These are phyloP conservation scores for Tanacetum coccineum DNA, from an alignment of 129 eudicot genomes.

Conservation along the genomic window DNA sequence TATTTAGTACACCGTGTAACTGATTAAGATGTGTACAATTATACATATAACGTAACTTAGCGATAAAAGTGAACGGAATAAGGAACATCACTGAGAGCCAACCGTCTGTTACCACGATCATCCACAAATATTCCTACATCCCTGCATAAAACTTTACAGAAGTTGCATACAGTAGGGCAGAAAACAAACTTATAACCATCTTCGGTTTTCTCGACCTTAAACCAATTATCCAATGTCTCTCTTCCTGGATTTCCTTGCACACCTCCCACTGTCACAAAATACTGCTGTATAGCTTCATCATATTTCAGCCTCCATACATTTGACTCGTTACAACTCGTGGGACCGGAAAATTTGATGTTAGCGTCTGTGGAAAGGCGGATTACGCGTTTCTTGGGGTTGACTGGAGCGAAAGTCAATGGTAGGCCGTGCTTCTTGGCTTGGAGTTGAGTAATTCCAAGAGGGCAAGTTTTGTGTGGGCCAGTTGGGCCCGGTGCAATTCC, in stretches of 20 bases:
- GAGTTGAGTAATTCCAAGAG: conserved; percentile 30
- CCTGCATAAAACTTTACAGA: conserved; percentile 39
- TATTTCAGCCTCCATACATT: conserved; percentile 34
- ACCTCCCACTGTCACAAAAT: conserved; percentile 37
- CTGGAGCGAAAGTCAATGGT: conserved; percentile 32
- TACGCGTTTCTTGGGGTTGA: conserved; percentile 26
- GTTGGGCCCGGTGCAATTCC: conserved; percentile 27
- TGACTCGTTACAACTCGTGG: conserved; percentile 28
- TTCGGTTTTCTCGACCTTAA: conserved; percentile 32
- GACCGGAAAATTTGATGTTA: conserved; percentile 30
- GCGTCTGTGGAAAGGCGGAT: conserved; percentile 36
- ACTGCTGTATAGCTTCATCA: conserved; percentile 16
- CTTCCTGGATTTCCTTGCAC: conserved; percentile 45
- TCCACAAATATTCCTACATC: conserved; percentile 35
- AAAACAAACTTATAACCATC: conserved; percentile 37
- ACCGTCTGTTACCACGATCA: conserved; percentile 21
- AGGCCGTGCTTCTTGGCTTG: conserved; percentile 17
- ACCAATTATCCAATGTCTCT: conserved; percentile 33
- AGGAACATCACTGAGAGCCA: conserved; percentile 36
- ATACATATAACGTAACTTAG: conserved; percentile 3
- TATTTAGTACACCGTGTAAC: conserved; percentile 4
- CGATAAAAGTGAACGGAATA: conserved; percentile 26
- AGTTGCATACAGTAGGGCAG: conserved; percentile 43
- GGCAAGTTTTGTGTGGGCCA: conserved; percentile 30
- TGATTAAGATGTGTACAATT: background rate